Evolutionary conservation across 2,329 filamentous ascomycete species (phyloP), one percentile per base, ranked within the genome.

Genomic region (Hypoxylon sp.): DNA sequence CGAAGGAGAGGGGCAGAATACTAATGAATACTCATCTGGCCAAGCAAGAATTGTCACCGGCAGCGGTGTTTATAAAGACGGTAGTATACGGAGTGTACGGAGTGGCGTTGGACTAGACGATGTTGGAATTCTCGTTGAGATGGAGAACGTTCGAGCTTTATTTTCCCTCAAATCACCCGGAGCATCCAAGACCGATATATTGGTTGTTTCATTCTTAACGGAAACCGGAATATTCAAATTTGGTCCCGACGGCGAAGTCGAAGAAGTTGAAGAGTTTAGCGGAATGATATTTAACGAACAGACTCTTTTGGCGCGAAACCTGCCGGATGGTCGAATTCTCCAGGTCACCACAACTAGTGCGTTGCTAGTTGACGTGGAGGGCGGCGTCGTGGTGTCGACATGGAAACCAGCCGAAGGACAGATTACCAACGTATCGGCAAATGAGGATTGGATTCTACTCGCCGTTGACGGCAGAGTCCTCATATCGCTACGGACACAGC

Each of bases 41-140:
- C 95, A 99, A 80, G 94, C 96, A 49, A 89, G 94, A 41, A 92
- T 99, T 67, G 93, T 99, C 10, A 94, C 95, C 1, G 95, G 94
- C 0, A 98, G 94, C 60, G 96, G 96, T 28, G 94, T 93, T 0
- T 96, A 93, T 76, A 90, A 92, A 70, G 93, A 97, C 75, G 96
- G 96, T 17, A 95, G 92, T 61, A 81, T 99, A 58, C 86, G 96
- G 66, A 97, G 93, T 76, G 93, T 99, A 21, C 88, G 96, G 60
- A 98, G 95, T 77, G 97, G 96, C 53, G 94, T 99, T 55, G 94
- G 94, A 0, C 86, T 98, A 56, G 93, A 98, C 77, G 93, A 98
- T 61, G 82, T 94, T 14, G 95, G 94, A 19, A 86, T 95, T 4
- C 82, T 98, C 7, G 92, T 90, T 36, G 93, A 97, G 49, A 89